phyloP scores from a whole-genome alignment of 257 asterid species.

The Solanum paucissectum region DNA sequence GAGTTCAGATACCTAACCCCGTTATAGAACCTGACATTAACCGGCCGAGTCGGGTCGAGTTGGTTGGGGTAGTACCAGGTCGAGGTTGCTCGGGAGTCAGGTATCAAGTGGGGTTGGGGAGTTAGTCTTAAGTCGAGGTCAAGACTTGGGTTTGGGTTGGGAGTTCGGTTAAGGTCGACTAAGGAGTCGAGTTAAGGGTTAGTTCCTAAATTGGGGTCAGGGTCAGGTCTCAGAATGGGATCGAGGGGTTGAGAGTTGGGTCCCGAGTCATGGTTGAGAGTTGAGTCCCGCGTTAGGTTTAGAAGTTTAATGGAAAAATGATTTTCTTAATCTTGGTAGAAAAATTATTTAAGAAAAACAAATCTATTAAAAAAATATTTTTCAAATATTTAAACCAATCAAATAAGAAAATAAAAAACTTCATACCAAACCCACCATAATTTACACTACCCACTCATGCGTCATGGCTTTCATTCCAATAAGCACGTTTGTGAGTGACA shows the following conservation, averaged over 20 bases:
- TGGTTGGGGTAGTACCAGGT: neutral
- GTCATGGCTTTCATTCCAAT: neutral
- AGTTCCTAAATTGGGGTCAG: neutral
- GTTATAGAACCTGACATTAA: neutral
- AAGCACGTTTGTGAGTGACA: neutral
- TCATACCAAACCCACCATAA: neutral
- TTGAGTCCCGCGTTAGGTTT: neutral
- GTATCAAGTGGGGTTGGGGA: neutral
- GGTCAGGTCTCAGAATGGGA: too few relatives aligned
- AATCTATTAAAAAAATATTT: neutral
- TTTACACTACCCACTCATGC: neutral
- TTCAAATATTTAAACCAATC: neutral
- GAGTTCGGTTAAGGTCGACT: neutral
- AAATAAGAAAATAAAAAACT: too few relatives aligned
- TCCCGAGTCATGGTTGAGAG: neutral
- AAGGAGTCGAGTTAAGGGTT: neutral
- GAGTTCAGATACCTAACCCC: too few relatives aligned
- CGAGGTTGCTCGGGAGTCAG: neutral
- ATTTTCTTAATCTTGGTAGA: neutral
- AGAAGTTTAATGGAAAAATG: too few relatives aligned
- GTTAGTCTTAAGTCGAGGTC: neutral
- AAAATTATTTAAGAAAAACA: too few relatives aligned
- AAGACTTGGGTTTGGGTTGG: neutral
- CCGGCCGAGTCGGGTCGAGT: neutral
- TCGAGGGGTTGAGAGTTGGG: neutral